These are phyloP conservation scores for Bipolaris bicolor DNA, from an alignment of 2,329 filamentous ascomycete genomes.

Conservation along the genomic window DNA sequence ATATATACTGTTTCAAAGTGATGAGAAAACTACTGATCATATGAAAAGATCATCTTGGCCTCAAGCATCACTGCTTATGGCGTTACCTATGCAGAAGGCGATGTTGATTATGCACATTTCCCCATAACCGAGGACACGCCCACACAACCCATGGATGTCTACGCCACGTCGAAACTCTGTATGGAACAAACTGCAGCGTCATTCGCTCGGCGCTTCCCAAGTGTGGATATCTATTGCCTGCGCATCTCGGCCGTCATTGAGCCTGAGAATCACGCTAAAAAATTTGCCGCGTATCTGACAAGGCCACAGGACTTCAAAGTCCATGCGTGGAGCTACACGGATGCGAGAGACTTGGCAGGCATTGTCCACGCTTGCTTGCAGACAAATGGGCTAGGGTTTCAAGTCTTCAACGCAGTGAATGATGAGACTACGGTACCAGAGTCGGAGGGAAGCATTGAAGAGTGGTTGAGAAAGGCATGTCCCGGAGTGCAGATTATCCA, in stretches of 20 bases:
- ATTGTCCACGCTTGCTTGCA: slow-evolving; percentile 63
- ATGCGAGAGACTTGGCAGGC: slow-evolving; percentile 64
- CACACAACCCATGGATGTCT: slow-evolving; percentile 64
- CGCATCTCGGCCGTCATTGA: slow-evolving; percentile 66
- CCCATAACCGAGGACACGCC: slow-evolving; percentile 65
- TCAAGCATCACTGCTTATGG: slow-evolving; percentile 65
- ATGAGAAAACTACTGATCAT: neutral
- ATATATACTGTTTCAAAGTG: neutral
- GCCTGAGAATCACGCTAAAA: slow-evolving; percentile 60
- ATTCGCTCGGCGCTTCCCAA: slow-evolving; percentile 60
- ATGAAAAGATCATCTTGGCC: slow-evolving; percentile 59
- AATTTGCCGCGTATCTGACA: slow-evolving; percentile 57
- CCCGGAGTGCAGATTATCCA: slow-evolving; percentile 58
- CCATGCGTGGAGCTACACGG: slow-evolving; percentile 67
- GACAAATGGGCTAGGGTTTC: slow-evolving; percentile 63
- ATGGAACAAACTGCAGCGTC: slow-evolving; percentile 62
- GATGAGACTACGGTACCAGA: slow-evolving; percentile 58
- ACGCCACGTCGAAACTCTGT: slow-evolving; percentile 65
- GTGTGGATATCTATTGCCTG: slow-evolving; percentile 63
- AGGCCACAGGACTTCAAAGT: slow-evolving; percentile 58
- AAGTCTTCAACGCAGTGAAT: slow-evolving; percentile 69
- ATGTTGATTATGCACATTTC: slow-evolving; percentile 61
- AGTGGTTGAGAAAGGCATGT: slow-evolving; percentile 57
- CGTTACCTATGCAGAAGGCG: slow-evolving; percentile 62
- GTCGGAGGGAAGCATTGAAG: slow-evolving; percentile 49